Percentiles rank a stretch among this genome's conserved stretches.
Evolutionary conservation across 139 green algal genomes (phyloP).

Genomic region (Dunaliella primolecta): DNA sequence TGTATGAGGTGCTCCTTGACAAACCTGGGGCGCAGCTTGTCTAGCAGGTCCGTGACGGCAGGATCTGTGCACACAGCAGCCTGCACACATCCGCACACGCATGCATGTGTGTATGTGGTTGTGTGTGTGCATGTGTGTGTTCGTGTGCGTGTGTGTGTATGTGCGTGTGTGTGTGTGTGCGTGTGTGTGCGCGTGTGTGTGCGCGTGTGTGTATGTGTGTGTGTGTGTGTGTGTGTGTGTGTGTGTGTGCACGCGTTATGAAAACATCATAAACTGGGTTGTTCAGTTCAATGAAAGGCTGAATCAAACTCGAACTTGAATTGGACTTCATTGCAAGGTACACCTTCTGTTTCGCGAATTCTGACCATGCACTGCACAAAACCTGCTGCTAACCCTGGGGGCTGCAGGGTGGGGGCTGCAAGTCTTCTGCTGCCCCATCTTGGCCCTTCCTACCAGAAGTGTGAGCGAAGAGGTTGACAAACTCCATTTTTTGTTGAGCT

Average conservation of each 20-base stretch:
- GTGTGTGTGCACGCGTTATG: background rate
- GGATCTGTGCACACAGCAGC: background rate
- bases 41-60: background rate
- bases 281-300: too few species aligned
- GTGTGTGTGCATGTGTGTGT: constrained; percentile 2
- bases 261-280: too few species aligned
- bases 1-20: background rate
- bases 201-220: constrained; percentile 13
- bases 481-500: too few species aligned
- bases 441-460: too few species aligned
- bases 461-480: too few species aligned
- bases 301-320: too few species aligned
- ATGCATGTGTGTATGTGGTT: constrained; percentile 3
- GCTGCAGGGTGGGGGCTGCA: too few species aligned
- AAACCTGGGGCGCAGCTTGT: background rate
- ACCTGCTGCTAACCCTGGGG: too few species aligned
- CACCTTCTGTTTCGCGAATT: too few species aligned
- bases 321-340: too few species aligned
- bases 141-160: constrained; percentile 11
- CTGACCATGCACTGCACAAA: too few species aligned
- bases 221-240: constrained; percentile 8
- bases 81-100: background rate
- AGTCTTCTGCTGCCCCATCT: too few species aligned
- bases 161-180: constrained; percentile 7
- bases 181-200: constrained; percentile 13